Base-by-base conservation (phyloP, 768 basidiomycete genomes). In the Solioccasus polychromus region DNA sequence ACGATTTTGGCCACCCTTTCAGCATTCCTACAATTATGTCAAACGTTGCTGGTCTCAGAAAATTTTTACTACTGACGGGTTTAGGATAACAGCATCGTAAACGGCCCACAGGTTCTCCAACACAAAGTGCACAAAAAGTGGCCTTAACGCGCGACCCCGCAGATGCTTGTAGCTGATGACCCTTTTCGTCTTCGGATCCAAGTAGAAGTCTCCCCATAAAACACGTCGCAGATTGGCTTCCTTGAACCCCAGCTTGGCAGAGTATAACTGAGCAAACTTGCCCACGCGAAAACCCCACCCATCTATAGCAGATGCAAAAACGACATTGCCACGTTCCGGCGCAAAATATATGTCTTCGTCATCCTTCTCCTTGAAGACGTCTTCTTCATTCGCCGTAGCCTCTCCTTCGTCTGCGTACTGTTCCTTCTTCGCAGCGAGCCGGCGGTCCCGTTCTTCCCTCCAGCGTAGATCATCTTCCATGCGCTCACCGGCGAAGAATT, bases 281-380 rank as follows among this genome's bases (percentile, higher is more conserved):
- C 85, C 83, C 8, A 97, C 76, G 35, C 95, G 79, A 70, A 99
- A 99, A 0, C 94, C 96, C 95, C 95, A 98, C 4, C 95, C 93
- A 53, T 97, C 92, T 45, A 97, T 81, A 4, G 95, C 96, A 24
- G 88, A 92, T 1, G 94, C 89, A 61, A 99, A 99, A 25, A 98
- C 77, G 35, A 99, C 96, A 61, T 97, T 98, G 17, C 96, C 96
- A 41, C 81, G 79, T 60, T 93, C 91, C 0, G 96, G 96, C 0
- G 92, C 89, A 55, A 99, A 98, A 68, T 98, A 98, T 44, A 98
- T 85, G 64, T 94, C 92, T 63, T 95, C 93, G 57, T 98, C 96
- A 59, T 98, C 94, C 62, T 91, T 92, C 67, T 99, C 96, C 58
- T 92, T 83, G 64, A 89, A 98, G 37, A 80, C 79, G 19, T 83